A percentile compares a stretch with the other conserved stretches of the same genome.
phyloP scores from a whole-genome alignment of 768 basidiomycete species.

The Rubroboletus pulcherrimus region DNA sequence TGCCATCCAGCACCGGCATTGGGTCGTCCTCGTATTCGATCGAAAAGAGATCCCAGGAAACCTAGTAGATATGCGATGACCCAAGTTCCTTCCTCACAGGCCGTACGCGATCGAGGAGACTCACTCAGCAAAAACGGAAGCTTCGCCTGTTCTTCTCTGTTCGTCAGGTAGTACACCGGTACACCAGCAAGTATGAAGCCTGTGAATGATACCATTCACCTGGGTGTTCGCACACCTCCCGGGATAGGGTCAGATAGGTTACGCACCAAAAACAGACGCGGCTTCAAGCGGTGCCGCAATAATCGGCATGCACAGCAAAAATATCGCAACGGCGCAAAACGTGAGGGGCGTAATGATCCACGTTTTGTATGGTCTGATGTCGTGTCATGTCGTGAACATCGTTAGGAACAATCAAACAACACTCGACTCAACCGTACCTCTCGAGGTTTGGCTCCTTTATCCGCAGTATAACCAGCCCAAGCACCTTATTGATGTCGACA shows the following conservation, averaged over 20 bases:
- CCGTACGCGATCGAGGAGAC: constrained; percentile 16
- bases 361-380: constrained; percentile 81
- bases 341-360: constrained; percentile 87
- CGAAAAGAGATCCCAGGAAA: constrained; percentile 39
- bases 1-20: constrained; percentile 66
- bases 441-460: constrained; percentile 88
- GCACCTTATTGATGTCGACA: constrained; percentile 47
- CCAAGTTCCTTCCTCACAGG: not conserved
- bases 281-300: constrained; percentile 91
- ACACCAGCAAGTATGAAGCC: constrained; percentile 77
- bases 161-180: constrained; percentile 81
- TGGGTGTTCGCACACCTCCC: not conserved
- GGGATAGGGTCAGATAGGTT: not conserved
- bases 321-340: constrained; percentile 68
- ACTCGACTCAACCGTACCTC: constrained; percentile 41
- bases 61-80: constrained; percentile 27
- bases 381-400: constrained; percentile 1
- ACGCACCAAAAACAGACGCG: constrained; percentile 76
- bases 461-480: constrained; percentile 83
- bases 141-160: constrained; percentile 42
- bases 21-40: constrained; percentile 50
- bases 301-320: constrained; percentile 86
- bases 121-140: constrained; percentile 34
- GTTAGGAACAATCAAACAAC: not conserved
- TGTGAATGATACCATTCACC: constrained; percentile 26